Evolutionary conservation across 192 early-diverging fungal species (phyloP), one percentile per base, ranked within the genome.

Genomic region (Coemansia sp.): DNA sequence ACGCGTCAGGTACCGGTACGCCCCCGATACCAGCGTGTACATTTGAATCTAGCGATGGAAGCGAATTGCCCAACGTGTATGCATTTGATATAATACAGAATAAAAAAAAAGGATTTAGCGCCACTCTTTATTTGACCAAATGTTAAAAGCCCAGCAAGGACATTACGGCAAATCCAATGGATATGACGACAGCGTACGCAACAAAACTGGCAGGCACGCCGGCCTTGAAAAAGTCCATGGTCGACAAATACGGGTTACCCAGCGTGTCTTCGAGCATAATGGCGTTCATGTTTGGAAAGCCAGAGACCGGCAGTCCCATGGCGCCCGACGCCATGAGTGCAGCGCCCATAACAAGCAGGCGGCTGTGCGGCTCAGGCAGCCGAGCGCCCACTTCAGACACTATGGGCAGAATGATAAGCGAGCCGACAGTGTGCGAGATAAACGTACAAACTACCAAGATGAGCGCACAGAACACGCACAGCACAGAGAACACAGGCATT

Each of bases 201-300:
- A 93, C 73, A 7, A 92, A 64, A 60, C 88, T 90, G 24, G 84
- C 77, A 0, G 91, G 90, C 22, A 96, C 69, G 29, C 96, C 96
- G 0, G 88, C 88, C 63, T 83, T 84, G 59, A 95, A 69, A 69
- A 98, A 98, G 72, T 98, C 96, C 25, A 70, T 65, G 2, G 93
- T 93, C 29, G 72, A 75, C 59, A 98, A 66, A 72, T 93, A 98
- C 35, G 89, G 90, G 29, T 85, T 83, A 23, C 96, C 96, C 60
- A 90, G 85, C 2, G 89, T 86, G 56, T 96, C 92, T 73, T 96
- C 94, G 73, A 93, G 86, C 67, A 90, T 88, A 45, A 98, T 94
- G 29, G 96, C 94, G 64, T 95, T 95, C 94, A 98, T 96, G 62
- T 98, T 98, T 1, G 96, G 96, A 82, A 96, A 98, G 0, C 93